These are phyloP conservation scores for Aspergillus ostianus DNA, from an alignment of 495 filamentous ascomycete genomes.

Conservation along the genomic window DNA sequence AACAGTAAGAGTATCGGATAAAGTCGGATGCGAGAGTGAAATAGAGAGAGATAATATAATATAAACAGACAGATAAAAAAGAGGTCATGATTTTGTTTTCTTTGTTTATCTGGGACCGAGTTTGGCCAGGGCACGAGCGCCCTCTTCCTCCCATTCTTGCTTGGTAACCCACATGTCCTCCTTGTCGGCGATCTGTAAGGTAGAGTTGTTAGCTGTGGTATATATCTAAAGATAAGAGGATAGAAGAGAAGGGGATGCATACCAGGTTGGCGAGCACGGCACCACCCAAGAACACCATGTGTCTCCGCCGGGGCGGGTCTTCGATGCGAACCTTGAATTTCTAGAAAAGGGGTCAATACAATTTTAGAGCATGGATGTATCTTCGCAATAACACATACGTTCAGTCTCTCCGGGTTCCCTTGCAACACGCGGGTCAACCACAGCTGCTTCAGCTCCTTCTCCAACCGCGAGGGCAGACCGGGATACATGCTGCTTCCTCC, in stretches of 20 bases:
- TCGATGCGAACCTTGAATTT: constrained; percentile 99
- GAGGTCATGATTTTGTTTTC: constrained; percentile 15
- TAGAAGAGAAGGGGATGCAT: constrained; percentile 26
- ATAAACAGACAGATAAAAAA: constrained; percentile 15
- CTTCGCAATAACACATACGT: constrained; percentile 48
- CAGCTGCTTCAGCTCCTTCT: constrained; percentile 98
- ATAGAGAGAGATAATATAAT: constrained; percentile 5
- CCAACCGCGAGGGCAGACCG: constrained; percentile 85
- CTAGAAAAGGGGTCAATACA: constrained; percentile 39
- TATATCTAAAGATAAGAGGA: neutral
- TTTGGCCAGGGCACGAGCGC: constrained; percentile 81
- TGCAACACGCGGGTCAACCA: constrained; percentile 91
- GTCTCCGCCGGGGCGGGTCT: constrained; percentile 89
- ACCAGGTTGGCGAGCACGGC: constrained; percentile 95
- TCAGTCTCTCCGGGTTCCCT: constrained; percentile 87
- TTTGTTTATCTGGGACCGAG: constrained; percentile 67
- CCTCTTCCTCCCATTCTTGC: constrained; percentile 94
- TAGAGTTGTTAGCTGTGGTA: constrained; percentile 15
- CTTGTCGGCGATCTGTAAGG: constrained; percentile 84
- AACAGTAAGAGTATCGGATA: neutral
- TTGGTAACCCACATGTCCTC: constrained; percentile 98
- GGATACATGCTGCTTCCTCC: constrained; percentile 99
- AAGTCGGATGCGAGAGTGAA: constrained; percentile 1
- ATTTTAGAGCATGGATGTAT: neutral
- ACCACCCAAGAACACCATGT: constrained; percentile 98